Evolutionary conservation across 1,284 basidiomycete genomes (phyloP).

Genomic region (Chalciporus piperatoides): DNA sequence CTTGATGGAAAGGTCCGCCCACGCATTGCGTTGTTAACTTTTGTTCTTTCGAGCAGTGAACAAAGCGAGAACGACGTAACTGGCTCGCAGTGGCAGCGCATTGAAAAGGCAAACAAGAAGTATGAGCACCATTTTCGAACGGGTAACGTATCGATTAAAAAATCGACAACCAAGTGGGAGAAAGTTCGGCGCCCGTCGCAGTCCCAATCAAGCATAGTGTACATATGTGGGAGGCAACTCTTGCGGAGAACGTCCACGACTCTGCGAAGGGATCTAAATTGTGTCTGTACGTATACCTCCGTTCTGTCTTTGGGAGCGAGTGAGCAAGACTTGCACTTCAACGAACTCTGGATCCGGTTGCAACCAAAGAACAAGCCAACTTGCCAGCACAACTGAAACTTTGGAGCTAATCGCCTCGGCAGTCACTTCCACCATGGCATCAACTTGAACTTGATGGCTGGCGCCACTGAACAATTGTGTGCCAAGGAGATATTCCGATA

Average conservation of each 20-base stretch:
- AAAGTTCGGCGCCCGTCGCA: no score
- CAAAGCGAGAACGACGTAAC: conserved; percentile 10
- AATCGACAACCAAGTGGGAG: no score
- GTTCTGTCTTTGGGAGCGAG: neutral
- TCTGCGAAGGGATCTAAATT: neutral
- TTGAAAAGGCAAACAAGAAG: neutral
- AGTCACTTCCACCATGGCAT: neutral
- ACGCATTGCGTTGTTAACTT: conserved; percentile 1
- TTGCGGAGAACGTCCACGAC: neutral
- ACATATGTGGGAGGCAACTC: neutral
- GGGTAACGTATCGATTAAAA: no score
- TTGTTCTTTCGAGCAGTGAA: conserved; percentile 12
- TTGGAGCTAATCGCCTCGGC: neutral
- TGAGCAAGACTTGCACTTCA: neutral
- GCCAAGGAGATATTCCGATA: neutral
- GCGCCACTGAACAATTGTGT: neutral
- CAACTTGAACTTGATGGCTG: neutral
- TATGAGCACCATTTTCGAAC: no score
- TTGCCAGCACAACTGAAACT: neutral
- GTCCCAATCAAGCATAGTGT: no score
- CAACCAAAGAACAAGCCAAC: neutral
- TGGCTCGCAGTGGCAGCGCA: neutral
- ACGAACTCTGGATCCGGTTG: neutral
- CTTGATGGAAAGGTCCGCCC: conserved; percentile 8
- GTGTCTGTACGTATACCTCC: neutral